A percentile compares a stretch with the other conserved stretches of the same genome.
Evolutionary conservation across 768 basidiomycete species (phyloP).

Genomic region (Agrocybe pediades): DNA sequence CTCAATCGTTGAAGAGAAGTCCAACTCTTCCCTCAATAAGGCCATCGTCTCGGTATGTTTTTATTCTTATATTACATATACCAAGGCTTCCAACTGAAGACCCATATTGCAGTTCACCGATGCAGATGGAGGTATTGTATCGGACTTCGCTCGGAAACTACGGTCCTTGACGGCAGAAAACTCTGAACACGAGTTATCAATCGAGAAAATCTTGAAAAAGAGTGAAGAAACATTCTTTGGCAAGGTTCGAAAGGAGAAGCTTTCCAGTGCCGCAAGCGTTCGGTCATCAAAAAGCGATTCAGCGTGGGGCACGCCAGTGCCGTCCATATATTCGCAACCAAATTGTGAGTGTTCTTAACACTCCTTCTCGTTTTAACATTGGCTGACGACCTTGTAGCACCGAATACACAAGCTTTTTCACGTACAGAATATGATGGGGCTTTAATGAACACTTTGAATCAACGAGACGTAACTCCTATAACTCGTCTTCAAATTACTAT

Average conservation of each 20-base stretch:
- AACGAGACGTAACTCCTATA: constrained; percentile 74
- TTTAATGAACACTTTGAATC: constrained; percentile 50
- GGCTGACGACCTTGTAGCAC: constrained; percentile 44
- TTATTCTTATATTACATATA: not conserved
- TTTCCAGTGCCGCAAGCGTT: constrained; percentile 79
- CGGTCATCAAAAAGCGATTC: constrained; percentile 81
- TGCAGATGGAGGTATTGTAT: constrained; percentile 88
- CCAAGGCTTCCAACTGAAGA: no score
- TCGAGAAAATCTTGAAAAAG: constrained; percentile 88
- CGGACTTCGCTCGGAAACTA: constrained; percentile 85
- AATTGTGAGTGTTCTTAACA: constrained; percentile 68
- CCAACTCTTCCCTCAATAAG: constrained; percentile 89
- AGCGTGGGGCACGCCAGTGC: constrained; percentile 72
- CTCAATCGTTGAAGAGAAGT: constrained; percentile 90
- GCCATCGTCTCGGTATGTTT: constrained; percentile 79
- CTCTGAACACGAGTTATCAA: constrained; percentile 88
- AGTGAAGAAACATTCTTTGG: constrained; percentile 94
- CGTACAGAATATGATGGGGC: constrained; percentile 45
- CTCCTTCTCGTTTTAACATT: no score
- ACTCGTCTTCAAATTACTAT: constrained; percentile 82
- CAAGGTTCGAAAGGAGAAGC: constrained; percentile 85
- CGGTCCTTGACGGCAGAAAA: constrained; percentile 80
- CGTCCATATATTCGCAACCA: constrained; percentile 71
- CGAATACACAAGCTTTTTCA: constrained; percentile 52
- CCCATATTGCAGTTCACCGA: constrained; percentile 75